phyloP scores from a whole-genome alignment of 331 rosid genomes.

The Malus hybrid region DNA sequence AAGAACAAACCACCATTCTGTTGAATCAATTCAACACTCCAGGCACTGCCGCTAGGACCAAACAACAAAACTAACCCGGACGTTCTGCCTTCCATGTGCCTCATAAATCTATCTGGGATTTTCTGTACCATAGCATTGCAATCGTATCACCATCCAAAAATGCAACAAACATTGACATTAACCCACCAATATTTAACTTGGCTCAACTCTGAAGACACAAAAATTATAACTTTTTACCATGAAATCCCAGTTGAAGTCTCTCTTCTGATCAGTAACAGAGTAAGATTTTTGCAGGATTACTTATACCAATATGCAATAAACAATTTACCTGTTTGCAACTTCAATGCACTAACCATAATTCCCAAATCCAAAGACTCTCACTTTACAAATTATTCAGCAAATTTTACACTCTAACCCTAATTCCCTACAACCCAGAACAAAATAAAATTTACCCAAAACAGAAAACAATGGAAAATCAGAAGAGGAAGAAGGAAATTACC shows the following conservation, averaged over 20 bases:
- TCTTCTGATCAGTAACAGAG: background rate
- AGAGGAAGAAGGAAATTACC: constrained; percentile 27
- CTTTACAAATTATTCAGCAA: background rate
- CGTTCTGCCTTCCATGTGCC: constrained; percentile 52
- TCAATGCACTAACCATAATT: background rate
- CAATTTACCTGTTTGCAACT: background rate
- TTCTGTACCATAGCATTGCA: constrained; percentile 40
- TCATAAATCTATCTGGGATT: constrained; percentile 52
- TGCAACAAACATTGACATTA: background rate
- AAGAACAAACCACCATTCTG: constrained; percentile 52
- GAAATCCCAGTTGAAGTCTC: background rate
- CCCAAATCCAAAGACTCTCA: background rate
- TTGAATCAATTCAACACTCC: constrained; percentile 54
- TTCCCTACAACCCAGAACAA: background rate
- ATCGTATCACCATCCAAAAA: constrained; percentile 6
- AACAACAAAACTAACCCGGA: constrained; percentile 45
- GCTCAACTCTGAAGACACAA: background rate
- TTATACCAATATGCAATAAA: background rate
- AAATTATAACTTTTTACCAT: background rate
- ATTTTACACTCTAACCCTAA: constrained; percentile 4
- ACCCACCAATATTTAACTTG: background rate
- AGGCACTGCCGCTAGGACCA: constrained; percentile 74
- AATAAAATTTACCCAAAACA: background rate
- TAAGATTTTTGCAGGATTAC: background rate
- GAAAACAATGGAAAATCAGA: background rate